Evolutionary conservation across 2,329 filamentous ascomycete species (phyloP).

Genomic region (Aspergillus fumigatiaffinis): DNA sequence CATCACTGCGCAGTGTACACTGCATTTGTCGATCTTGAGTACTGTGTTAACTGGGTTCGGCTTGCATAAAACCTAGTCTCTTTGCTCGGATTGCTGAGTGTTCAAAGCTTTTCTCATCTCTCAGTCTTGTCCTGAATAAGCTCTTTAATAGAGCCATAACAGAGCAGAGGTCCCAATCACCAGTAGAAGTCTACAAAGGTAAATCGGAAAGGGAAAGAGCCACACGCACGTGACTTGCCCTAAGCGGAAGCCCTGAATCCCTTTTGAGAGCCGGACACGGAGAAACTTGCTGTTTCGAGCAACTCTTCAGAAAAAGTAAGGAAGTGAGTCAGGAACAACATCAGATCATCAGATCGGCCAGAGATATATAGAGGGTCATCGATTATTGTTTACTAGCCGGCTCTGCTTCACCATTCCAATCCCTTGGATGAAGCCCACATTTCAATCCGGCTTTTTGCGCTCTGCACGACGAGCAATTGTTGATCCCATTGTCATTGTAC

Average conservation of each 20-base stretch:
- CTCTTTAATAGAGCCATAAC: too few species aligned
- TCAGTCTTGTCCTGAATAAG: too few species aligned
- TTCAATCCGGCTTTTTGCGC: conserved; percentile 19
- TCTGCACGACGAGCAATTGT: conserved; percentile 28
- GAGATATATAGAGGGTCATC: not conserved
- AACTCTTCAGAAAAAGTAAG: not conserved
- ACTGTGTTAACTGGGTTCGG: too few species aligned
- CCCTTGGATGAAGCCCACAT: conserved; percentile 29
- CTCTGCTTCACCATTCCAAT: conserved; percentile 6
- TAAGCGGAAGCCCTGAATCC: conserved; percentile 4
- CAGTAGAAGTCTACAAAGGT: not conserved
- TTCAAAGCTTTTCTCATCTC: too few species aligned
- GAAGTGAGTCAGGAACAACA: not conserved
- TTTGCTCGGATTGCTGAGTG: too few species aligned
- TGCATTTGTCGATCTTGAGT: too few species aligned
- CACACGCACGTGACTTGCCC: conserved; percentile 5
- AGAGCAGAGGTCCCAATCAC: too few species aligned
- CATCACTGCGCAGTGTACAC: too few species aligned
- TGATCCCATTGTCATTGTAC: conserved; percentile 12
- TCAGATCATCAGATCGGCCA: not conserved
- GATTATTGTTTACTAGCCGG: not conserved
- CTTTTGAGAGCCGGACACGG: not conserved
- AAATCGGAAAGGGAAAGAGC: not conserved
- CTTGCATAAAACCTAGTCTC: not conserved
- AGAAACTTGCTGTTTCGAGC: not conserved